Evolutionary conservation across 192 early-diverging fungal genomes (phyloP), one percentile per base, ranked within the genome.

Genomic region (Podila verticillata): DNA sequence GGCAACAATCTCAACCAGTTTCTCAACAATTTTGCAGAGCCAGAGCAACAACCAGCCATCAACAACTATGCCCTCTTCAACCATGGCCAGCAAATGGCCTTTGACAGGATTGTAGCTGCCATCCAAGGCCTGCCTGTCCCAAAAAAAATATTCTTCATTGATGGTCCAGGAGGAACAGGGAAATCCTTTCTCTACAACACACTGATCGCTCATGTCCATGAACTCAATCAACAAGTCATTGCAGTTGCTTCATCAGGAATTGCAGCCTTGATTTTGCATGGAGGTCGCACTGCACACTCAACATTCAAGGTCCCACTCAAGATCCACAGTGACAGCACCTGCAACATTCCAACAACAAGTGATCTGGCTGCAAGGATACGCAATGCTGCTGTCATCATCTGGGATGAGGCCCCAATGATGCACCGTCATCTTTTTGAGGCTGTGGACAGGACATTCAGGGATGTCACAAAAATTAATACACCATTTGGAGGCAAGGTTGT

Each of bases 331-430:
- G 24, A 28, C 44, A 68, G 72, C 1, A 68, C 66, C 4, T 85
- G 74, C 36, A 30, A 59, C 39, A 72, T 85, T 9, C 15, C 32
- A 1, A 5, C 29, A 2, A 19, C 12, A 2, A 24, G 24, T 20
- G 26, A 51, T 5, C 28, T 63, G 5, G 71, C 71, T 0, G 26
- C 30, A 0, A 57, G 17, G 61, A 39, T 73, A 48, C 4, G 13
- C 0, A 10, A 59, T 12, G 65, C 81, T 5, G 48, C 61, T 3
- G 20, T 62, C 3, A 68, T 85, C 9, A 29, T 85, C 29, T 85
- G 84, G 84, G 81, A 83, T 62, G 72, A 85, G 70, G 65, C 63
- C 12, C 69, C 72, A 3, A 85, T 85, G 75, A 17, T 26, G 0
- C 34, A 64, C 36, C 61, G 31, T 0, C 48, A 66, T 44, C 39